A percentile compares a stretch with the other conserved stretches of the same genome.
Conservation (phyloP, 139 green algal genomes). For the Haematococcus sp. region DNA sequence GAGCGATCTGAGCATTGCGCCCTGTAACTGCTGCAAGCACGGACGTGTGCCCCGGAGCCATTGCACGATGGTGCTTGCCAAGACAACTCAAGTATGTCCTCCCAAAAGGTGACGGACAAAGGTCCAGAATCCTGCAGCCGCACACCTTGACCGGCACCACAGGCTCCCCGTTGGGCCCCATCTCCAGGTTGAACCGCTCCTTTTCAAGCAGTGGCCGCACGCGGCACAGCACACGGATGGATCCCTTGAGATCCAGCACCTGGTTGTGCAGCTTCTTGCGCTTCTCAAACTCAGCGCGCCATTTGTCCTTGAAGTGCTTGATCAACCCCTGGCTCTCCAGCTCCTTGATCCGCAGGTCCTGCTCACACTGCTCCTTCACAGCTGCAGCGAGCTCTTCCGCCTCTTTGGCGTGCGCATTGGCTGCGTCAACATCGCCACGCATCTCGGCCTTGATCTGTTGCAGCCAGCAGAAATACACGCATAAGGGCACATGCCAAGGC, state of each 20-base stretch:
- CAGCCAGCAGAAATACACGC: background rate
- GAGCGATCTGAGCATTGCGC: no score
- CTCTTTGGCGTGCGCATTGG: background rate
- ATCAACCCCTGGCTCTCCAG: constrained; percentile 41
- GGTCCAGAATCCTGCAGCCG: no score
- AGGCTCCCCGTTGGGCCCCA: background rate
- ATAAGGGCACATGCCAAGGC: no score
- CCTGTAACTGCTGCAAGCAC: no score
- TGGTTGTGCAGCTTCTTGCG: constrained; percentile 55
- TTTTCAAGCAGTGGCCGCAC: constrained; percentile 49
- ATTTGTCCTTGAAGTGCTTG: constrained; percentile 42
- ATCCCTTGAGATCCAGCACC: constrained; percentile 58
- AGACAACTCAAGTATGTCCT: no score
- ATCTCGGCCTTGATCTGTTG: background rate
- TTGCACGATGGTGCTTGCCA: no score
- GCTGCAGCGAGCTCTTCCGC: background rate
- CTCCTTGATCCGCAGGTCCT: constrained; percentile 20
- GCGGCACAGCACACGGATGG: constrained; percentile 62
- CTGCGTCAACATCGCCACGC: background rate
- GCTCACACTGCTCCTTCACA: constrained; percentile 11
- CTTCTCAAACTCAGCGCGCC: constrained; percentile 54
- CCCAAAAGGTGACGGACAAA: no score
- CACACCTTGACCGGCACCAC: constrained; percentile 12
- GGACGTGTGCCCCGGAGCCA: no score
- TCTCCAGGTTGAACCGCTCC: constrained; percentile 21